Percentiles rank a stretch among this genome's conserved stretches.
Conservation (phyloP, 208 protist genomes). For the Phytomonas francai region DNA sequence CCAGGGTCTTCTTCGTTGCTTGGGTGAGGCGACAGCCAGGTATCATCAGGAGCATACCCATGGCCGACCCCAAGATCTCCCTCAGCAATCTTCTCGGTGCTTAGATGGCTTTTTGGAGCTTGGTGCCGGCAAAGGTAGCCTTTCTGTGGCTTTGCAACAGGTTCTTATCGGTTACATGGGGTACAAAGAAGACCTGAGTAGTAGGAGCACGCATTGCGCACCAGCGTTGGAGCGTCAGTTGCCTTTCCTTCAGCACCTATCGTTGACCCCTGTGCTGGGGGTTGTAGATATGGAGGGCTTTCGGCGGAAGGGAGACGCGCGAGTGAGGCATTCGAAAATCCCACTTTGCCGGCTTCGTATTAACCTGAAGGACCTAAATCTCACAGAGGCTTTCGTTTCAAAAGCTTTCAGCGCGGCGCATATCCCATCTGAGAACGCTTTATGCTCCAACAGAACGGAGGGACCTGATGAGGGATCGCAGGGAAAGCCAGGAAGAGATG, state of each 20-base stretch:
- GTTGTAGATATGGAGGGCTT: conserved; percentile 67
- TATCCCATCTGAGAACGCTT: not conserved
- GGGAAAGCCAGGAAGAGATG: not conserved
- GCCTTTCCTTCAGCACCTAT: not conserved
- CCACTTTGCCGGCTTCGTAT: conserved; percentile 55
- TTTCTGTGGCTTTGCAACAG: conserved; percentile 54
- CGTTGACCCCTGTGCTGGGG: conserved; percentile 19
- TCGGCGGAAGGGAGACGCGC: conserved; percentile 60
- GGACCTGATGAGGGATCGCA: not conserved
- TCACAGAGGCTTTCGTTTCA: conserved; percentile 29
- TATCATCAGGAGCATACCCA: not conserved
- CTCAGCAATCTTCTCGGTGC: not conserved
- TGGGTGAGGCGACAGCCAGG: conserved; percentile 21
- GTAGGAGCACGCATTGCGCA: not conserved
- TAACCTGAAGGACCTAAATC: conserved; percentile 69
- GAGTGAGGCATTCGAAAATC: conserved; percentile 34
- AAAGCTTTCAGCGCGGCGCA: not conserved
- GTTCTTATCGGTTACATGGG: conserved; percentile 15
- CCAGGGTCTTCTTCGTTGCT: conserved; percentile 35
- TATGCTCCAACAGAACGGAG: not conserved
- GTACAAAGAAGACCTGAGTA: not conserved
- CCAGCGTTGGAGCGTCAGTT: not conserved
- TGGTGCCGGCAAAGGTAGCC: conserved; percentile 68
- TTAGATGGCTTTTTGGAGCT: conserved; percentile 58
- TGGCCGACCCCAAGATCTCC: not conserved